These are phyloP conservation scores for Lactarius sp. DNA, from an alignment of 768 basidiomycete genomes.

Conservation along the genomic window DNA sequence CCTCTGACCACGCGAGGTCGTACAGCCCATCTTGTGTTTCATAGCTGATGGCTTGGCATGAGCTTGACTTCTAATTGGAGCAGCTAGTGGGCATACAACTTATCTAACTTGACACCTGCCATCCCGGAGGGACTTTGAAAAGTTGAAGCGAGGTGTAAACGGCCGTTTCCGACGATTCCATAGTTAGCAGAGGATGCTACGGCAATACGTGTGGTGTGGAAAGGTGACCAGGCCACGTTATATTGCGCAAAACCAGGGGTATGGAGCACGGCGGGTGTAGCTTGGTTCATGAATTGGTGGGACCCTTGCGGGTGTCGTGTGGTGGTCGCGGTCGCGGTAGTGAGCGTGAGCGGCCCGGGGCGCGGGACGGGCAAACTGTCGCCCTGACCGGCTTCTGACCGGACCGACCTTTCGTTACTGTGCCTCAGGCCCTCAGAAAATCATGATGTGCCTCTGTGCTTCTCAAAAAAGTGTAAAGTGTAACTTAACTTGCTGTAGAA, in stretches of 20 bases:
- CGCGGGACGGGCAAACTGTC: too few relatives aligned
- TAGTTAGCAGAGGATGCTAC: conserved; percentile 88
- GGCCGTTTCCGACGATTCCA: conserved; percentile 91
- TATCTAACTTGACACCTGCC: conserved; percentile 51
- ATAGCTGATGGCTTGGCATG: conserved; percentile 55
- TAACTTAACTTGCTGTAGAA: neutral
- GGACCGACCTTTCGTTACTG: neutral
- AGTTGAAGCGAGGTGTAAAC: conserved; percentile 65
- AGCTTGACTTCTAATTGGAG: conserved; percentile 16
- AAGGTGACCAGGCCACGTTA: conserved; percentile 78
- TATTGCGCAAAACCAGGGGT: conserved; percentile 87
- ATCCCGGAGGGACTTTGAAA: conserved; percentile 43
- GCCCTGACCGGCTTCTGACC: too few relatives aligned
- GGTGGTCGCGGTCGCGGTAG: too few relatives aligned
- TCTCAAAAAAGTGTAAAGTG: conserved; percentile 1
- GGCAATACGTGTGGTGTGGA: conserved; percentile 68
- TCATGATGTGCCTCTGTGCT: neutral
- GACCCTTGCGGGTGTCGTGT: neutral
- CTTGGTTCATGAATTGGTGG: conserved; percentile 33
- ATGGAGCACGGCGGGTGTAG: conserved; percentile 49
- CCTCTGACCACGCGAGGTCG: conserved; percentile 92
- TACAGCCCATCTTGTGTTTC: conserved; percentile 88
- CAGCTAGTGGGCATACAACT: conserved; percentile 49
- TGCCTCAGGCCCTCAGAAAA: too few relatives aligned
- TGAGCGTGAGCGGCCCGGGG: too few relatives aligned